These are phyloP conservation scores for Acephala macrosclerotiorum DNA, from an alignment of 2,329 filamentous ascomycete genomes.

Conservation along the genomic window DNA sequence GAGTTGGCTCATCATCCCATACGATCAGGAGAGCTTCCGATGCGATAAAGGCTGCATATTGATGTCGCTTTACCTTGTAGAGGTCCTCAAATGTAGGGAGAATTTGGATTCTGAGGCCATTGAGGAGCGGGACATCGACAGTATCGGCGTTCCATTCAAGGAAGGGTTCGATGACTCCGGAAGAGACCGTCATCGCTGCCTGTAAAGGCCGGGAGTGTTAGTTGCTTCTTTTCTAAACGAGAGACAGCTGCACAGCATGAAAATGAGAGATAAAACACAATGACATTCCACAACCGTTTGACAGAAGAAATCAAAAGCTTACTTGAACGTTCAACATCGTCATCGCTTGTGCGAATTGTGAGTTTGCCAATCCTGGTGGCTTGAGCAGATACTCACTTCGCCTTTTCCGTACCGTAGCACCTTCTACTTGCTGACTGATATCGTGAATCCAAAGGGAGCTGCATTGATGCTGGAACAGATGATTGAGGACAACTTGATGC, in stretches of 20 bases:
- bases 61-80: conserved; percentile 18
- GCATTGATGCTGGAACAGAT: conserved; percentile 25
- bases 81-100: conserved; percentile 22
- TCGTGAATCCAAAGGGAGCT: conserved; percentile 27
- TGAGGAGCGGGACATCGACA: conserved; percentile 23
- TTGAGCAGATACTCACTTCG: conserved; percentile 22
- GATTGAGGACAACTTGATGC: conserved; percentile 25
- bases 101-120: conserved; percentile 22
- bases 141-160: conserved; percentile 16
- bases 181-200: conserved; percentile 21
- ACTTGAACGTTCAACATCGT: conserved; percentile 24
- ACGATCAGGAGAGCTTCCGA: conserved; percentile 17
- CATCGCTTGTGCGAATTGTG: conserved; percentile 22
- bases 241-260: neutral
- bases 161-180: conserved; percentile 20
- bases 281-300: neutral
- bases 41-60: conserved; percentile 21
- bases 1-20: conserved; percentile 21
- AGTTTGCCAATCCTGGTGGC: conserved; percentile 16
- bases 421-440: conserved; percentile 13
- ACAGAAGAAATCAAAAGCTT: conserved; percentile 12
- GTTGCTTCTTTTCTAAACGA: neutral
- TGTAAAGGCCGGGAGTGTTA: conserved; percentile 5
- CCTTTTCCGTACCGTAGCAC: conserved; percentile 21
- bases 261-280: neutral